Conservation (phyloP, 352 stramenopile species). For the Globisporangium nunn region DNA sequence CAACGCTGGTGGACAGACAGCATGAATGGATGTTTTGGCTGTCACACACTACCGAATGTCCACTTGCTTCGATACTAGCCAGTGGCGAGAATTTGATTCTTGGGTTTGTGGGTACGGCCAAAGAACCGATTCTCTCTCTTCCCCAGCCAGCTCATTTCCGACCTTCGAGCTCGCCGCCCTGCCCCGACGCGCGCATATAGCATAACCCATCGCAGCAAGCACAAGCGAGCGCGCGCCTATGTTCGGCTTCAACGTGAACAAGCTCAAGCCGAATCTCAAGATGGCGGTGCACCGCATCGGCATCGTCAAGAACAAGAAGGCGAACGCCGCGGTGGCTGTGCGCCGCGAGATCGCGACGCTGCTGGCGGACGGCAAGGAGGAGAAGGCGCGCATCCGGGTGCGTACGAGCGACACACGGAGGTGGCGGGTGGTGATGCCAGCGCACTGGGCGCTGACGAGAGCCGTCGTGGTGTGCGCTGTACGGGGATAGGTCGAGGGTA, state of each 20-base stretch:
- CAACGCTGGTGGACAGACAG: not conserved
- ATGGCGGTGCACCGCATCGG: conserved; percentile 90
- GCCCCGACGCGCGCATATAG: not conserved
- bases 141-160: not conserved
- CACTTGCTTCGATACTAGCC: no score
- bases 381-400: conserved; percentile 93
- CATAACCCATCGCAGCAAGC: not conserved
- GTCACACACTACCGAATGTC: not conserved
- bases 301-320: conserved; percentile 91
- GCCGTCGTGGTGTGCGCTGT: not conserved
- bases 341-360: conserved; percentile 76
- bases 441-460: no score
- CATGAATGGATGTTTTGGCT: not conserved
- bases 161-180: not conserved
- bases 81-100: not conserved
- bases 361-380: conserved; percentile 84
- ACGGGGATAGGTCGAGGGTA: conserved; percentile 79
- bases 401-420: conserved; percentile 17
- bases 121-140: not conserved
- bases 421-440: no score
- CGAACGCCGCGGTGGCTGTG: conserved; percentile 61
- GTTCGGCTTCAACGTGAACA: conserved; percentile 89
- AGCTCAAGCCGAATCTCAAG: conserved; percentile 90
- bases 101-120: not conserved
- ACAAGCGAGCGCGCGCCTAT: conserved; percentile 21